Conservation (phyloP, 306 rosid species). For the Dryas alaskensis region DNA sequence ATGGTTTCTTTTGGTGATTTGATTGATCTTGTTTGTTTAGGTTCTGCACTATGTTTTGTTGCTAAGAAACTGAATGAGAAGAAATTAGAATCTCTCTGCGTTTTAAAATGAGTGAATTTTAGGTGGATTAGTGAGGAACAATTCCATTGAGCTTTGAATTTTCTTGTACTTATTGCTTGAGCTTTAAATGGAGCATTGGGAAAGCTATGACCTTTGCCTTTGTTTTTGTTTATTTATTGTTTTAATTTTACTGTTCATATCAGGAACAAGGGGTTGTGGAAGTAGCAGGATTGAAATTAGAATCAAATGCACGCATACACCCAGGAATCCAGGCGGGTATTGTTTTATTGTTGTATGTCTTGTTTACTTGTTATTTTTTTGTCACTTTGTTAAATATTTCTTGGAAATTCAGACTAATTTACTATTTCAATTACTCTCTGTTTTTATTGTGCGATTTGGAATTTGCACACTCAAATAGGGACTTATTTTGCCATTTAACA, state of each 20-base stretch:
- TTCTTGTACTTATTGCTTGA: background rate
- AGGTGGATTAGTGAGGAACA: conserved; percentile 1
- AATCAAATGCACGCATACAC: conserved; percentile 6
- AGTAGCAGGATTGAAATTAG: conserved; percentile 25
- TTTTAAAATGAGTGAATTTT: conserved; percentile 9
- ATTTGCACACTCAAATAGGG: background rate
- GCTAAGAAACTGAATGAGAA: conserved; percentile 8
- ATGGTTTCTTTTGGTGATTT: background rate
- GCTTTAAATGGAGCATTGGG: conserved; percentile 9
- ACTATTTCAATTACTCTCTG: background rate
- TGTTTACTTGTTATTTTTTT: conserved; percentile 15
- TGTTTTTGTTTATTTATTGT: conserved; percentile 1
- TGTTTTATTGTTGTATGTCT: conserved; percentile 25
- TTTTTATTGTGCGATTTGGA: background rate
- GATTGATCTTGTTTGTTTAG: background rate
- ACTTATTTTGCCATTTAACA: background rate
- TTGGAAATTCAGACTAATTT: conserved; percentile 3
- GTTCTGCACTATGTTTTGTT: background rate
- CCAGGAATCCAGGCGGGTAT: conserved; percentile 40
- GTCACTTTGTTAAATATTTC: background rate
- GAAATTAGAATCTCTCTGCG: background rate
- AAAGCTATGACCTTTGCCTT: conserved; percentile 1
- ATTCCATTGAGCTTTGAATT: background rate
- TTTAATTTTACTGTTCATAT: conserved; percentile 3
- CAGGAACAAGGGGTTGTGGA: conserved; percentile 36